These are phyloP conservation scores for Leccinum subgranulosum DNA, from an alignment of 768 basidiomycete species.

Conservation along the genomic window DNA sequence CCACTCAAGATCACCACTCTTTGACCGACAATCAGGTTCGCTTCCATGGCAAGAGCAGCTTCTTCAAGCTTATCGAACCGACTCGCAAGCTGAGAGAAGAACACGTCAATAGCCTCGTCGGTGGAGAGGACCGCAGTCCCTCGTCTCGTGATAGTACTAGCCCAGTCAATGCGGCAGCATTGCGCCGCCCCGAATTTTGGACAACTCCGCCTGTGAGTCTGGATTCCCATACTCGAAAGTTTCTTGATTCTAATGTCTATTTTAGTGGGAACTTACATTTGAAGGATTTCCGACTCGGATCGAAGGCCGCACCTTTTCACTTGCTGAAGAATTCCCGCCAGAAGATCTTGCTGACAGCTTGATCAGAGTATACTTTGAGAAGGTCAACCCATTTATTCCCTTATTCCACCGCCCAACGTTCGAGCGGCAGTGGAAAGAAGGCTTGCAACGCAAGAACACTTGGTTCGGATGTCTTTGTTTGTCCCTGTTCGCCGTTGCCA, in stretches of 20 bases:
- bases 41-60: slow-evolving; percentile 64
- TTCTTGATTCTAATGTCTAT: background rate
- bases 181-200: slow-evolving; percentile 54
- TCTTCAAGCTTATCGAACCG: slow-evolving; percentile 50
- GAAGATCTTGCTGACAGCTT: slow-evolving; percentile 54
- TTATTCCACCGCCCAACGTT: slow-evolving; percentile 74
- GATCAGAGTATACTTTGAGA: slow-evolving; percentile 65
- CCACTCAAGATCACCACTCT: slow-evolving; percentile 32
- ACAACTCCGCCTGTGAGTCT: slow-evolving; percentile 48
- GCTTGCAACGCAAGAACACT: slow-evolving; percentile 49
- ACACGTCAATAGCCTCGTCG: slow-evolving; percentile 40
- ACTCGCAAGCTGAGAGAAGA: slow-evolving; percentile 52
- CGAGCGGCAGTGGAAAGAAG: slow-evolving; percentile 52
- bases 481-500: slow-evolving; percentile 64
- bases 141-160: slow-evolving; percentile 20
- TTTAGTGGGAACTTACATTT: slow-evolving; percentile 58
- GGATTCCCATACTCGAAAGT: background rate
- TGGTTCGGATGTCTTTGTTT: slow-evolving; percentile 64
- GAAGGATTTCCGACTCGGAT: slow-evolving; percentile 41
- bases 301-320: slow-evolving; percentile 29
- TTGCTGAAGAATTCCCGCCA: slow-evolving; percentile 56
- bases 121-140: slow-evolving; percentile 13
- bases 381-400: slow-evolving; percentile 58
- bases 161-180: slow-evolving; percentile 19
- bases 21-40: slow-evolving; percentile 41